phyloP scores from a whole-genome alignment of 1,284 basidiomycete genomes.

The Singerocomus inundabilis region DNA sequence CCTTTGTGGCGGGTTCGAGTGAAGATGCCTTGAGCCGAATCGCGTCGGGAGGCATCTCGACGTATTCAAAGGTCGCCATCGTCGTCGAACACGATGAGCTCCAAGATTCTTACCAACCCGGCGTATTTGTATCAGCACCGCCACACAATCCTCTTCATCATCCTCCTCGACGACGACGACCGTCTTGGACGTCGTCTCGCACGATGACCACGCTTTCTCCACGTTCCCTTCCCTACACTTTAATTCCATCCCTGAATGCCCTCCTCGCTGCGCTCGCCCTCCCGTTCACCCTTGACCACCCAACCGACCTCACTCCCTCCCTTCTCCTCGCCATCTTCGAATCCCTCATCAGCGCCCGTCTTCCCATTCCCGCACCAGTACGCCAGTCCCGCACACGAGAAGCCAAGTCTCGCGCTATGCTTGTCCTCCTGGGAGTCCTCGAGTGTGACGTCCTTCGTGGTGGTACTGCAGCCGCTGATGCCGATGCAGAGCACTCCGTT shows the following conservation, averaged over 20 bases:
- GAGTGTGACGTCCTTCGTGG: constrained; percentile 62
- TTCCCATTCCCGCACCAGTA: constrained; percentile 44
- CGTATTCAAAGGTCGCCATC: constrained; percentile 52
- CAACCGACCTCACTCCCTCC: constrained; percentile 67
- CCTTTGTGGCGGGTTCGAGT: constrained; percentile 42
- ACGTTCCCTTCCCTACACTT: constrained; percentile 14
- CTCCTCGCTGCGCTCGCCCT: constrained; percentile 53
- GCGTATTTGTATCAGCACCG: constrained; percentile 5
- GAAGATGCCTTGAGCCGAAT: constrained; percentile 39
- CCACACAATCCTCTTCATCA: constrained; percentile 6
- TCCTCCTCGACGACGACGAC: constrained; percentile 7
- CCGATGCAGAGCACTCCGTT: constrained; percentile 10
- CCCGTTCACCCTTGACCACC: constrained; percentile 54
- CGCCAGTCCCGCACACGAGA: constrained; percentile 41
- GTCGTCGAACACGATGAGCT: constrained; percentile 7
- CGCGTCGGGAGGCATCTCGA: constrained; percentile 48
- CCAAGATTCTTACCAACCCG: background rate
- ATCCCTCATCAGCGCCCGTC: constrained; percentile 48
- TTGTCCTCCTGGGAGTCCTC: constrained; percentile 74
- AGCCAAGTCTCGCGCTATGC: constrained; percentile 58
- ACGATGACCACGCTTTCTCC: constrained; percentile 13
- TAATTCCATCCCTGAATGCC: constrained; percentile 37
- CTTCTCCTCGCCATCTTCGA: constrained; percentile 67
- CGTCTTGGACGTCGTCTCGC: constrained; percentile 1
- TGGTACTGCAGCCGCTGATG: constrained; percentile 10